Conservation (phyloP, 2,329 filamentous ascomycete species). For the Fusarium nematophilum region DNA sequence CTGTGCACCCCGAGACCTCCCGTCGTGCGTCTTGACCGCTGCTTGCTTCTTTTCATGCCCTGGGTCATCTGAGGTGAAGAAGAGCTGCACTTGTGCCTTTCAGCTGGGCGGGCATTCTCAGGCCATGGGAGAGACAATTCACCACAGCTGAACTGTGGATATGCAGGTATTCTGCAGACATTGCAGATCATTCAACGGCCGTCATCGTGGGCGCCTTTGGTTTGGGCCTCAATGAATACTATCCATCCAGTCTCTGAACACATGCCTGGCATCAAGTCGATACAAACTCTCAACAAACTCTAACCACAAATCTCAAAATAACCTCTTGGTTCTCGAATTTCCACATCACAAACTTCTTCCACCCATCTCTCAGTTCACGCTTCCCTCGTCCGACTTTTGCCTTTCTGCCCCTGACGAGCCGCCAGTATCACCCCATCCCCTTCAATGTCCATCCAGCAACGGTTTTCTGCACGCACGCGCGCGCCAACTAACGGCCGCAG, state of each 20-base stretch:
- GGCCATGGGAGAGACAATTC: not conserved
- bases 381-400: not conserved
- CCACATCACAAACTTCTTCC: not conserved
- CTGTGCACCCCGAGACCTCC: not conserved
- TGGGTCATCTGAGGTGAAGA: too few relatives aligned
- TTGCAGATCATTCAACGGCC: not conserved
- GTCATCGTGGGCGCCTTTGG: too few relatives aligned
- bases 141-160: constrained; percentile 2
- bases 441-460: not conserved
- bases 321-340: not conserved
- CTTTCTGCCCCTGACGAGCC: not conserved
- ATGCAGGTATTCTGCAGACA: not conserved
- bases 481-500: not conserved
- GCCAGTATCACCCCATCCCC: constrained; percentile 4
- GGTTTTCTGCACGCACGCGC: not conserved
- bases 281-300: too few relatives aligned
- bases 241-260: too few relatives aligned
- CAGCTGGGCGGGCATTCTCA: constrained; percentile 1
- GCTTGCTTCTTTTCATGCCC: constrained; percentile 1
- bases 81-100: not conserved
- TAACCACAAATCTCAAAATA: not conserved
- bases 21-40: not conserved
- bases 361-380: not conserved
- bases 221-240: too few relatives aligned
- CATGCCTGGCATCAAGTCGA: too few relatives aligned